A percentile compares a stretch with the other conserved stretches of the same genome.
phyloP scores from a whole-genome alignment of 1,139 yeast species.

The Yamadazyma dendronema region DNA sequence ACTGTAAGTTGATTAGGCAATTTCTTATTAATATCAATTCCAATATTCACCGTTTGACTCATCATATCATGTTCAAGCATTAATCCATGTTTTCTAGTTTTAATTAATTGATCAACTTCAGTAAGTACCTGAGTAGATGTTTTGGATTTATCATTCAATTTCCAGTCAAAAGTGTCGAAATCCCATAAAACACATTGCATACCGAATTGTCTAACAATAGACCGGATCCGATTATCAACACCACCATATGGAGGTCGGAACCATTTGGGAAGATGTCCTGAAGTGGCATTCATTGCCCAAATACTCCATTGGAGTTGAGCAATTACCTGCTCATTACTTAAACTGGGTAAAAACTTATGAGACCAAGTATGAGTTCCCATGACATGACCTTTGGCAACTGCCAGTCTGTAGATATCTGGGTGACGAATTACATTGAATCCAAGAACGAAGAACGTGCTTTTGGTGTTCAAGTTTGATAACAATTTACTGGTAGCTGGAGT shows the following conservation, averaged over 20 bases:
- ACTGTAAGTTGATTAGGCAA: conserved; percentile 66
- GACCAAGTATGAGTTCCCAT: conserved; percentile 94
- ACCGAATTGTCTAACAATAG: conserved; percentile 80
- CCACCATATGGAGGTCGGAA: conserved; percentile 98
- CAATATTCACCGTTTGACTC: conserved; percentile 65
- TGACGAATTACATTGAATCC: conserved; percentile 76
- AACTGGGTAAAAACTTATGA: conserved; percentile 76
- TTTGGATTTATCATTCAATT: conserved; percentile 43
- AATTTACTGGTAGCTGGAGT: conserved; percentile 65
- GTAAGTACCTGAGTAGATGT: conserved; percentile 50
- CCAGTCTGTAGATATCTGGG: conserved; percentile 68
- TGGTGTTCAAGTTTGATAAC: conserved; percentile 47
- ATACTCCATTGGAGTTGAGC: conserved; percentile 94
- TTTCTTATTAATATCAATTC: conserved; percentile 48
- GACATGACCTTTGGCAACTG: conserved; percentile 65
- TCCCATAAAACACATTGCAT: conserved; percentile 91
- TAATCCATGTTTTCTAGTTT: conserved; percentile 47
- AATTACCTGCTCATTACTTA: conserved; percentile 73
- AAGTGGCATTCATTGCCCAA: conserved; percentile 98
- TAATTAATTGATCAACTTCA: conserved; percentile 55
- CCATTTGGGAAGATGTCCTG: conserved; percentile 85
- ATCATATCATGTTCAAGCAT: conserved; percentile 85
- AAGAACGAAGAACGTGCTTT: conserved; percentile 78
- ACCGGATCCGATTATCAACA: conserved; percentile 78
- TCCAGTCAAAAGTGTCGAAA: conserved; percentile 91